phyloP scores from a whole-genome alignment of 176 grass and related monocot species.

The Musa itinerans region DNA sequence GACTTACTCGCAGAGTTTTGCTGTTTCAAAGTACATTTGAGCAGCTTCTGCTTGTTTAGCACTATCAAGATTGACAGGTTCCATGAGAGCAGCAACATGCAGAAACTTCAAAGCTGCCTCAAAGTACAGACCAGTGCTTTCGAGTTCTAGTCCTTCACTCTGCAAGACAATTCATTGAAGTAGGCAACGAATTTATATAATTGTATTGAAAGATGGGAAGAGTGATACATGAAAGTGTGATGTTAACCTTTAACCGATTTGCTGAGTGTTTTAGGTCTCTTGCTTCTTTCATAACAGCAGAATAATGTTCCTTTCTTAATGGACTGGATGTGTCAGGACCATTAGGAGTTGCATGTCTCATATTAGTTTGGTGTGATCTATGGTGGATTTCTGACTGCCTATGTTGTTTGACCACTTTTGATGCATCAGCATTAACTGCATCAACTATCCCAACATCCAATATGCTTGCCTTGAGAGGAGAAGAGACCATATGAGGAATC shows the following conservation, averaged over 20 bases:
- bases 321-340: constrained; percentile 38
- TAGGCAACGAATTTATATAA: neutral
- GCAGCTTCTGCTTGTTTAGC: constrained; percentile 57
- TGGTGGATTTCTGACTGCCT: constrained; percentile 46
- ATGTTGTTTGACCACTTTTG: constrained; percentile 39
- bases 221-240: neutral
- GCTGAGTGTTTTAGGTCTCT: constrained; percentile 68
- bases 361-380: constrained; percentile 36
- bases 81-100: constrained; percentile 58
- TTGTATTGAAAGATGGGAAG: neutral
- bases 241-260: constrained; percentile 71
- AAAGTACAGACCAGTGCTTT: constrained; percentile 68
- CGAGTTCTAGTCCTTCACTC: constrained; percentile 52
- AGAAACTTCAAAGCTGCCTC: constrained; percentile 88
- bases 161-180: constrained; percentile 22
- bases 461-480: constrained; percentile 46
- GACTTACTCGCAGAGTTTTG: constrained; percentile 83
- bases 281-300: constrained; percentile 66
- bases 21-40: constrained; percentile 72
- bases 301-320: constrained; percentile 48
- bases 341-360: constrained; percentile 39
- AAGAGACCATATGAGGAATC: constrained; percentile 29
- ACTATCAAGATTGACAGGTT: constrained; percentile 50
- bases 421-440: constrained; percentile 36
- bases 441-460: constrained; percentile 18